phyloP scores from a whole-genome alignment of 2,329 filamentous ascomycete species.

The Phialophora chinensis region DNA sequence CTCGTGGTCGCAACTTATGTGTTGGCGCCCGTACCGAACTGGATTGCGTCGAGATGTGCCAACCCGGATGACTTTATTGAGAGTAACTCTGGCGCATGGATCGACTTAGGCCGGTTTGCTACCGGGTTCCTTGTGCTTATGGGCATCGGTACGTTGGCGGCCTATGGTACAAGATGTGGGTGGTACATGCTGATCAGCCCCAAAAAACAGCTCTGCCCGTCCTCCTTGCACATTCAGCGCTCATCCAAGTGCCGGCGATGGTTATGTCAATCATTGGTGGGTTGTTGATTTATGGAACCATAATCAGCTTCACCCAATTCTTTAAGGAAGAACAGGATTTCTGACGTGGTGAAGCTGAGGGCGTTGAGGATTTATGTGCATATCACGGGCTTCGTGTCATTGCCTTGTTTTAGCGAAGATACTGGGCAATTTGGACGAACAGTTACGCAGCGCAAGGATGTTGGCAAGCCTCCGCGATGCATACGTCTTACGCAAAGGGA shows the following conservation, averaged over 20 bases:
- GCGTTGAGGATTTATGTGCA: slow-evolving; percentile 19
- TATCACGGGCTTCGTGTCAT: slow-evolving; percentile 16
- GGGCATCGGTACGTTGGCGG: slow-evolving; percentile 79
- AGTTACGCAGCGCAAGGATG: slow-evolving; percentile 6
- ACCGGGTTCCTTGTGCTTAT: slow-evolving; percentile 96
- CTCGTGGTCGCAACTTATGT: slow-evolving; percentile 96
- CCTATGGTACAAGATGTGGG: background rate
- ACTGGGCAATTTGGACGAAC: slow-evolving; percentile 22
- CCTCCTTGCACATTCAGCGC: slow-evolving; percentile 82
- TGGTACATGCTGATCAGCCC: slow-evolving; percentile 22
- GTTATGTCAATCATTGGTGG: slow-evolving; percentile 94
- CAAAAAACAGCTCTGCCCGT: slow-evolving; percentile 77
- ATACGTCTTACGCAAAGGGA: background rate
- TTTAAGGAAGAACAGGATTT: slow-evolving; percentile 98
- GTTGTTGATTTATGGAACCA: slow-evolving; percentile 93
- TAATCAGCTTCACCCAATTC: slow-evolving; percentile 97
- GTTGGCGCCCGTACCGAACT: slow-evolving; percentile 92
- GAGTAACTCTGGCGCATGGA: slow-evolving; percentile 76
- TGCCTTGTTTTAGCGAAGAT: slow-evolving; percentile 16
- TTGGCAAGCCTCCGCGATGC: background rate
- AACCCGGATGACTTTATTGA: slow-evolving; percentile 97
- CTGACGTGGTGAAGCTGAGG: slow-evolving; percentile 53
- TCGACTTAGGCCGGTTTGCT: slow-evolving; percentile 91
- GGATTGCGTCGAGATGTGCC: slow-evolving; percentile 85
- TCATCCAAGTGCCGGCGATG: slow-evolving; percentile 85